Conservation (phyloP, 495 filamentous ascomycete species). For the Aspergillus sparsus region DNA sequence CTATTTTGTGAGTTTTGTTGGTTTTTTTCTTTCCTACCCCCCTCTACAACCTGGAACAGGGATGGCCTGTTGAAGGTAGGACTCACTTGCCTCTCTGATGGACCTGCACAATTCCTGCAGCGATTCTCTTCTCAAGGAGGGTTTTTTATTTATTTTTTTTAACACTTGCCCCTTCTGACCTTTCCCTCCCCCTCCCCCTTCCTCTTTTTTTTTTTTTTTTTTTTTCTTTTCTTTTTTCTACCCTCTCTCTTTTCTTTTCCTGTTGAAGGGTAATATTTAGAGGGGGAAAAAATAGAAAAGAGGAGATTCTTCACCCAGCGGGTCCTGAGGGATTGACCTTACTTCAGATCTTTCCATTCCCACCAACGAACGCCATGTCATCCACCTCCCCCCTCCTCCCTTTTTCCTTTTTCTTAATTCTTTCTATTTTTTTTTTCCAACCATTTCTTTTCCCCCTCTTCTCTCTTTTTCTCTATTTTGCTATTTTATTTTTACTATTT, state of each 20-base stretch:
- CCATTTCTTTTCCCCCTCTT: background rate
- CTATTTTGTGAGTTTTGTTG: constrained; percentile 19
- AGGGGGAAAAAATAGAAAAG: too few relatives aligned
- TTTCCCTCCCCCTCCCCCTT: background rate
- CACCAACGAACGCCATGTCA: constrained; percentile 9
- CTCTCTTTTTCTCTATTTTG: background rate
- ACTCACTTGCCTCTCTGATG: constrained; percentile 5
- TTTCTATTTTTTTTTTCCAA: background rate
- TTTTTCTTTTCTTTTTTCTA: background rate
- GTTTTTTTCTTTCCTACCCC: constrained; percentile 21
- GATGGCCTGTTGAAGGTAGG: background rate
- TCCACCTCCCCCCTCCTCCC: background rate
- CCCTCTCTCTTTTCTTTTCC: background rate
- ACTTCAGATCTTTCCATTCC: constrained; percentile 8
- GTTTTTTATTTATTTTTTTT: too few relatives aligned
- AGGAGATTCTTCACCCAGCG: constrained; percentile 10
- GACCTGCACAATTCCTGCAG: constrained; percentile 12
- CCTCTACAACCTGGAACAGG: constrained; percentile 4
- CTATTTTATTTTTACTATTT: background rate
- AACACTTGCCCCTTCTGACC: too few relatives aligned
- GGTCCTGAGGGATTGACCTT: constrained; percentile 17
- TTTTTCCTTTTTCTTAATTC: constrained; percentile 7
- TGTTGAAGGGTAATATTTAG: background rate
- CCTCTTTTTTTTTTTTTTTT: background rate
- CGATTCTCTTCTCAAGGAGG: constrained; percentile 2